phyloP scores from a whole-genome alignment of 177 flowering plant species.

The Telopea speciosissima region DNA sequence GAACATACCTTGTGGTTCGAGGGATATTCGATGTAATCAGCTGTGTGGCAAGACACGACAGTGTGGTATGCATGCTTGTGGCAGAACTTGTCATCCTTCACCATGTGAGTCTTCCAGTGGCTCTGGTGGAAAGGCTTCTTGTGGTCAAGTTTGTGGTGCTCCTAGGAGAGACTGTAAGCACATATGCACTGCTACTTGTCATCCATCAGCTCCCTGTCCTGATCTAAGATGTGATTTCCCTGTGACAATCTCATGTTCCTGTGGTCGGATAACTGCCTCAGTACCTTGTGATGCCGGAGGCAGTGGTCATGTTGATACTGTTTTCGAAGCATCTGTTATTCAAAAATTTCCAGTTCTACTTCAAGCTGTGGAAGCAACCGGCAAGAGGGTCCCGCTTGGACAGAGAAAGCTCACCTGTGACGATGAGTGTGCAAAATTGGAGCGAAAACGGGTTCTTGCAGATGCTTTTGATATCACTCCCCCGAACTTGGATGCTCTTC shows the following conservation, averaged over 20 bases:
- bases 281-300: slow-evolving; percentile 96
- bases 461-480: slow-evolving; percentile 84
- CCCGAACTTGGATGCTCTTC: slow-evolving; percentile 72
- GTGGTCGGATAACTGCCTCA: slow-evolving; percentile 68
- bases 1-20: slow-evolving; percentile 92
- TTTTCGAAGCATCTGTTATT: slow-evolving; percentile 66
- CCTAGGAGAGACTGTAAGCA: slow-evolving; percentile 95
- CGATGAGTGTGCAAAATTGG: slow-evolving; percentile 81
- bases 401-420: slow-evolving; percentile 86
- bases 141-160: slow-evolving; percentile 94
- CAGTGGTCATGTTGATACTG: slow-evolving; percentile 41
- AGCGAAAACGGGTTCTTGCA: slow-evolving; percentile 80
- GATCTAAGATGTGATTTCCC: slow-evolving; percentile 71
- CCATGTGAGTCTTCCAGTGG: slow-evolving; percentile 60
- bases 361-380: slow-evolving; percentile 64
- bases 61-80: slow-evolving; percentile 95
- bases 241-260: slow-evolving; percentile 74
- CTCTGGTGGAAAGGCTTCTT: slow-evolving; percentile 40
- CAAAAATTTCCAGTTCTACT: slow-evolving; percentile 77
- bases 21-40: slow-evolving; percentile 80
- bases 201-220: slow-evolving; percentile 72
- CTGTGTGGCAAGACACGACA: slow-evolving; percentile 90
- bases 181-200: slow-evolving; percentile 72
- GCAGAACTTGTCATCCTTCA: slow-evolving; percentile 66
- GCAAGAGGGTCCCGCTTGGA: slow-evolving; percentile 66